A percentile compares a stretch with the other conserved stretches of the same genome.
Conservation (phyloP, 2,329 filamentous ascomycete species). For the Sarocladiaceae sp. region DNA sequence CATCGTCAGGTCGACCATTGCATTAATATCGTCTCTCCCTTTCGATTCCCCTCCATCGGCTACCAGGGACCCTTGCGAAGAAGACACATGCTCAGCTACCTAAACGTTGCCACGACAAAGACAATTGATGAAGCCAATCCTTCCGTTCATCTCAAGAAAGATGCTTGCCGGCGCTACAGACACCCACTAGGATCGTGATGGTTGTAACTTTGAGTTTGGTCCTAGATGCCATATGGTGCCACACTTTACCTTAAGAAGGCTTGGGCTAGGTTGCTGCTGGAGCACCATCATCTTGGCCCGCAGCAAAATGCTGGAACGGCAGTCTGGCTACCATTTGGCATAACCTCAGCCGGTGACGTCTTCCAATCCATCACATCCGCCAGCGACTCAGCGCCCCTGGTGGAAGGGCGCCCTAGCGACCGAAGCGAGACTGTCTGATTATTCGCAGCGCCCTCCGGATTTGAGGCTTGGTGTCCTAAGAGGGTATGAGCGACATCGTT, state of each 20-base stretch:
- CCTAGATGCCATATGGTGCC: not conserved
- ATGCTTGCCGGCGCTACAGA: not conserved
- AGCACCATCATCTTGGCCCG: not conserved
- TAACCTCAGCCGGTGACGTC: not conserved
- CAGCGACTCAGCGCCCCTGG: too few relatives aligned
- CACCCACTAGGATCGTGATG: slow-evolving; percentile 5
- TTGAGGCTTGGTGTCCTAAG: too few relatives aligned
- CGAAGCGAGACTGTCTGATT: too few relatives aligned
- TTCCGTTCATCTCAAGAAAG: not conserved
- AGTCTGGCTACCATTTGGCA: not conserved
- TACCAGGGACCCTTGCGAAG: not conserved
- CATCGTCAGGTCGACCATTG: too few relatives aligned
- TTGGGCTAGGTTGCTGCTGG: not conserved
- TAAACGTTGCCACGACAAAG: not conserved
- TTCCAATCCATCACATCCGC: too few relatives aligned
- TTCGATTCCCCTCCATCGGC: too few relatives aligned
- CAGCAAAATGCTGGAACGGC: not conserved
- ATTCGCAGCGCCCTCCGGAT: too few relatives aligned
- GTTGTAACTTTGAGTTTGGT: slow-evolving; percentile 1
- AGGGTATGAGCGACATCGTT: not conserved
- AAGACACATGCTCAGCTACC: not conserved
- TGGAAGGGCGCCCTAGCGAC: too few relatives aligned
- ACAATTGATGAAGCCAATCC: too few relatives aligned
- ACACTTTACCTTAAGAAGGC: not conserved
- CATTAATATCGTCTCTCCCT: too few relatives aligned